Conservation (phyloP, 371 early-diverging fungal species). For the Nematocida sp. region DNA sequence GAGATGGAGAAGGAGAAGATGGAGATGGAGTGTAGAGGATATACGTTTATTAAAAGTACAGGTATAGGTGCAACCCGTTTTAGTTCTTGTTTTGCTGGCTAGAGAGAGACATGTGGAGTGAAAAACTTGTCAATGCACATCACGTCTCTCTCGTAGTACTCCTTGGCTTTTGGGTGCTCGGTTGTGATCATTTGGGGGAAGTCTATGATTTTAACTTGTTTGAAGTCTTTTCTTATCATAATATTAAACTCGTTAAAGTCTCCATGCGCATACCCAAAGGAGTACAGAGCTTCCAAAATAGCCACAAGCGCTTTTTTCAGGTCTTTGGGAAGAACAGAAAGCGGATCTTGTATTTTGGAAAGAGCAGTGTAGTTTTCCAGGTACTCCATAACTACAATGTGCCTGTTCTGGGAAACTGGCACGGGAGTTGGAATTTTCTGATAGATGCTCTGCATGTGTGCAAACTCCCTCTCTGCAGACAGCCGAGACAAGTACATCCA, state of each 20-base stretch:
- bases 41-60: too few species aligned
- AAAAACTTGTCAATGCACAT: constrained; percentile 89
- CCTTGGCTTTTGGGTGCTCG: constrained; percentile 75
- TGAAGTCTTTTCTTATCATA: constrained; percentile 73
- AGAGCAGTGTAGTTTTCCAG: constrained; percentile 66
- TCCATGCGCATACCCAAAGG: constrained; percentile 91
- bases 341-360: constrained; percentile 71
- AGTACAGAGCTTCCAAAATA: constrained; percentile 82
- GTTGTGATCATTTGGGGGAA: constrained; percentile 98
- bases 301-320: constrained; percentile 83
- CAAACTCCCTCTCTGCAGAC: constrained; percentile 55
- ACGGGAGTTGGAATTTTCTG: constrained; percentile 84
- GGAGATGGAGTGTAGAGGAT: too few species aligned
- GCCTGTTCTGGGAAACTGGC: constrained; percentile 82
- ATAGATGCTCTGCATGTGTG: constrained; percentile 67
- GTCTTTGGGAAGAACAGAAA: constrained; percentile 75
- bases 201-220: constrained; percentile 78
- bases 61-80: too few species aligned
- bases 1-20: too few species aligned
- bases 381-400: constrained; percentile 90
- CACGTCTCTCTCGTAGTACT: constrained; percentile 91
- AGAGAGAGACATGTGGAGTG: constrained; percentile 60
- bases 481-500: constrained; percentile 65
- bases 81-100: too few species aligned
- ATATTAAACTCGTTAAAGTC: constrained; percentile 99